These are phyloP conservation scores for Claviceps quebecensis DNA, from an alignment of 2,329 filamentous ascomycete genomes.

Conservation along the genomic window DNA sequence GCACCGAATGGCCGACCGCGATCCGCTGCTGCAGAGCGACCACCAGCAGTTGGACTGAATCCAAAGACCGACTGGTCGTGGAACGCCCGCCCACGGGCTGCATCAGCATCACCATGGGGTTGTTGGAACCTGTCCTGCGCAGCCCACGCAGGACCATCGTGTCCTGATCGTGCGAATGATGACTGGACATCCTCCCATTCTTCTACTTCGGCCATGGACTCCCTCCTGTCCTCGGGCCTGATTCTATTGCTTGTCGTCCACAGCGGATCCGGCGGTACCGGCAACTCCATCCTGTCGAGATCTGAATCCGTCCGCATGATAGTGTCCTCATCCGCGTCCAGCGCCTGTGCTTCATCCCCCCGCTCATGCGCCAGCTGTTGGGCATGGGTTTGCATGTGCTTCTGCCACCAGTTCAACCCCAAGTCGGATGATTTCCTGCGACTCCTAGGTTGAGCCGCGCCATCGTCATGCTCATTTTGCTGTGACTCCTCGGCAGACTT, in stretches of 20 bases:
- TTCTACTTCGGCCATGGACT: slow-evolving; percentile 14
- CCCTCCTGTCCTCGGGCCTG: slow-evolving; percentile 13
- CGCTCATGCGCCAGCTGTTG: slow-evolving; percentile 44
- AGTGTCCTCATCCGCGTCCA: slow-evolving; percentile 14
- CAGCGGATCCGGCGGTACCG: slow-evolving; percentile 25
- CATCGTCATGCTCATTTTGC: slow-evolving; percentile 12
- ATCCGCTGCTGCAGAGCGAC: slow-evolving; percentile 2
- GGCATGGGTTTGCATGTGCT: slow-evolving; percentile 68
- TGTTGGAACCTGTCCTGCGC: background rate
- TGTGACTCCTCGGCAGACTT: slow-evolving; percentile 27
- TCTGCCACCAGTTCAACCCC: slow-evolving; percentile 58
- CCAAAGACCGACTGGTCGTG: slow-evolving; percentile 7
- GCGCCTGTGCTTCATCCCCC: slow-evolving; percentile 13
- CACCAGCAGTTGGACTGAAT: background rate
- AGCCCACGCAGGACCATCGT: slow-evolving; percentile 8
- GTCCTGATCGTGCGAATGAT: slow-evolving; percentile 11
- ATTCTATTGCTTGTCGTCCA: slow-evolving; percentile 26
- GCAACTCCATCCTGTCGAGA: slow-evolving; percentile 28
- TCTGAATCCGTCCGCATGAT: slow-evolving; percentile 26
- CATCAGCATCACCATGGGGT: background rate
- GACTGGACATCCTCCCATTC: slow-evolving; percentile 12
- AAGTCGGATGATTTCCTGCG: slow-evolving; percentile 49
- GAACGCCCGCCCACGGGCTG: background rate
- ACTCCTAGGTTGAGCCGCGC: slow-evolving; percentile 14
- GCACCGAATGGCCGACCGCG: slow-evolving; percentile 28